Evolutionary conservation across 345 rosid species (phyloP).

Genomic region (Eucalyptus rudis): DNA sequence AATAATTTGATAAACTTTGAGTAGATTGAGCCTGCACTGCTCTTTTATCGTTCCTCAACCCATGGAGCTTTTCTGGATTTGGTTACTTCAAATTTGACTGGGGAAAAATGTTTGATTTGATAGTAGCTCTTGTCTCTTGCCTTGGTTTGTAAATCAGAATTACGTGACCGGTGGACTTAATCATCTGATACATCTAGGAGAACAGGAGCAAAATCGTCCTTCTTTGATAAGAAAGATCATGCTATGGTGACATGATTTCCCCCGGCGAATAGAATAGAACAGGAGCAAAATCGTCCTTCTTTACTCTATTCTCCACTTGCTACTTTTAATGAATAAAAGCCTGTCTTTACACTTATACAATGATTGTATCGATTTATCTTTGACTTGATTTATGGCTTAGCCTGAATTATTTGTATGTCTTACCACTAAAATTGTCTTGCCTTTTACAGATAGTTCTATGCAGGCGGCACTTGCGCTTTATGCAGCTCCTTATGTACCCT

Average conservation of each 20-base stretch:
- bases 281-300: no score
- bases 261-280: neutral
- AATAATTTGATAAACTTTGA: neutral
- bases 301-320: neutral
- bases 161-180: neutral
- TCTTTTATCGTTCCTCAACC: neutral
- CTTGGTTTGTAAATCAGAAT: neutral
- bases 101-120: neutral
- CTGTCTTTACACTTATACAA: neutral
- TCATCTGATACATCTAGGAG: neutral
- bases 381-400: neutral
- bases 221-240: neutral
- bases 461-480: neutral
- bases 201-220: neutral
- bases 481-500: neutral
- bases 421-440: neutral
- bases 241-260: neutral
- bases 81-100: neutral
- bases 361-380: neutral
- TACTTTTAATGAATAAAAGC: neutral
- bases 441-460: neutral
- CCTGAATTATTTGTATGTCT: neutral
- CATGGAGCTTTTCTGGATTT: neutral
- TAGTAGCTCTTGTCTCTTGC: neutral
- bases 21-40: neutral